These are phyloP conservation scores for Talaromyces thailandensis DNA, from an alignment of 495 filamentous ascomycete genomes.

Conservation along the genomic window DNA sequence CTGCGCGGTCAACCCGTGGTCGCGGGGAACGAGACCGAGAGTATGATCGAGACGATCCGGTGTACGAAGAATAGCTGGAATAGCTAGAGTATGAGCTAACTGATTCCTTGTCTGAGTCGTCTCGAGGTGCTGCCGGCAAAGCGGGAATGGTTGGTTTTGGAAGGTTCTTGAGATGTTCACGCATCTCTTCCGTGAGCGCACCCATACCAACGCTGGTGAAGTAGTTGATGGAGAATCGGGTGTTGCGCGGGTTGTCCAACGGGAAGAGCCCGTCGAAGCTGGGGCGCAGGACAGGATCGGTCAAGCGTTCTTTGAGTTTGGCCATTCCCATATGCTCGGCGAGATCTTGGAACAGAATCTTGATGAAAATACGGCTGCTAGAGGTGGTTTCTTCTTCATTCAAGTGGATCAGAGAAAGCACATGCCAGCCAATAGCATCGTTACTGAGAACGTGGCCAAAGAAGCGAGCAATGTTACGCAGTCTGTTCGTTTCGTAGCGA, in stretches of 20 bases:
- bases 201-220: constrained; percentile 98
- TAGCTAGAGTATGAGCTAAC: constrained; percentile 61
- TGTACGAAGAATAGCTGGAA: constrained; percentile 35
- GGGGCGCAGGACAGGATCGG: constrained; percentile 67
- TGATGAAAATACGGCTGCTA: constrained; percentile 93
- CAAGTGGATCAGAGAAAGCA: constrained; percentile 71
- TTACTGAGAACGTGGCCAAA: constrained; percentile 84
- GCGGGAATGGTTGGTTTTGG: constrained; percentile 68
- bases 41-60: constrained; percentile 22
- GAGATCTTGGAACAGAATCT: constrained; percentile 92
- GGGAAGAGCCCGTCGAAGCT: constrained; percentile 87
- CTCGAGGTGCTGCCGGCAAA: constrained; percentile 44
- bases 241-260: constrained; percentile 72
- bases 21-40: constrained; percentile 26
- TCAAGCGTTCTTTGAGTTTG: constrained; percentile 64
- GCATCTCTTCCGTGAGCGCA: constrained; percentile 88
- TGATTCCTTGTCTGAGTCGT: constrained; percentile 49
- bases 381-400: constrained; percentile 97
- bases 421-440: constrained; percentile 88
- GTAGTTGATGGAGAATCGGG: constrained; percentile 97
- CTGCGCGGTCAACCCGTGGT: constrained; percentile 15
- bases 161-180: constrained; percentile 76
- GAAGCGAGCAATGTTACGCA: constrained; percentile 91
- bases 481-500: constrained; percentile 85
- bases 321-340: constrained; percentile 76